phyloP scores from a whole-genome alignment of 352 stramenopile species.

The Phytopythium kandeliae region DNA sequence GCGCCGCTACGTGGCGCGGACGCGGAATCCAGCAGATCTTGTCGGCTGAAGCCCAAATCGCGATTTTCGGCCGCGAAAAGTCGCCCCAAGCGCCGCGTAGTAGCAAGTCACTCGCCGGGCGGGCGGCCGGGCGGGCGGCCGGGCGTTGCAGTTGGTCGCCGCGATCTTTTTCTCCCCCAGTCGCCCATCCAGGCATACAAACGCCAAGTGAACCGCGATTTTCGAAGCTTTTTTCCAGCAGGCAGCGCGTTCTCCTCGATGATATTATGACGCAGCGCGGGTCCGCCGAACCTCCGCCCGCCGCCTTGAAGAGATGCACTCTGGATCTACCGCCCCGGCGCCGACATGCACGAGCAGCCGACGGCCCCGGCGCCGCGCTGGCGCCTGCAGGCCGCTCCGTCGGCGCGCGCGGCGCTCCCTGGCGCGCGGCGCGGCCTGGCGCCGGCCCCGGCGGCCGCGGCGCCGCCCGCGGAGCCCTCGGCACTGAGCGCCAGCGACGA shows the following conservation, averaged over 20 bases:
- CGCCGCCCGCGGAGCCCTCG: too few relatives aligned
- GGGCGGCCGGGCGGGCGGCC: too few relatives aligned
- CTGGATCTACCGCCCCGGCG: background rate
- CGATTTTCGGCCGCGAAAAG: too few relatives aligned
- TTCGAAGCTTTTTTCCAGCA: conserved; percentile 4
- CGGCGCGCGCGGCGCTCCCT: conserved; percentile 2
- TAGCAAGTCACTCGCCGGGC: too few relatives aligned
- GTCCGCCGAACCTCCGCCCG: too few relatives aligned
- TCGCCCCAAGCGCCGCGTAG: too few relatives aligned
- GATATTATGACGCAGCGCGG: too few relatives aligned
- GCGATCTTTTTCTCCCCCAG: conserved; percentile 4
- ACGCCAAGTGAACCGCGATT: background rate
- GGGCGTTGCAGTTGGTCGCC: background rate
- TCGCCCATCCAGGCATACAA: too few relatives aligned
- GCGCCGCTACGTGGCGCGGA: background rate
- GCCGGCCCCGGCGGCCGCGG: background rate
- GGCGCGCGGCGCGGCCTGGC: conserved; percentile 1
- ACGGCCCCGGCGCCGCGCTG: background rate
- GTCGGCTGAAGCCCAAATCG: too few relatives aligned
- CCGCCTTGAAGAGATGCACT: conserved; percentile 2
- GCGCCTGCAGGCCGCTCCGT: background rate
- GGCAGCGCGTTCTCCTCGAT: too few relatives aligned
- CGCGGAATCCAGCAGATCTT: background rate
- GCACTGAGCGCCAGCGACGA: background rate
- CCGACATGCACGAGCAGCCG: background rate